Evolutionary conservation across 345 rosid genomes (phyloP).

Genomic region (Acer negundo): DNA sequence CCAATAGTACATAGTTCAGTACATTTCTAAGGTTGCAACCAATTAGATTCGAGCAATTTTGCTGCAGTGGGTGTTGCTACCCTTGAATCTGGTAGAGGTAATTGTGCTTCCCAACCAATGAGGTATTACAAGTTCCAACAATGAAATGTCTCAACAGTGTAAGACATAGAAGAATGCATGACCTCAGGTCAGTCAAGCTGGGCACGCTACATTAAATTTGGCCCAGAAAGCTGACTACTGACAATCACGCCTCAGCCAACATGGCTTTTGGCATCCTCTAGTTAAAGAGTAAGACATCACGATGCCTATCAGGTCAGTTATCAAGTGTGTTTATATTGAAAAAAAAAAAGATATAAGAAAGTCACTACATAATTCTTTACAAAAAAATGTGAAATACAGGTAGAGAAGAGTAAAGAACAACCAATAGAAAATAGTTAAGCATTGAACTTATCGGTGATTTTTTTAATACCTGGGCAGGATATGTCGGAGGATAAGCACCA

Average conservation of each 20-base stretch:
- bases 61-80: background rate
- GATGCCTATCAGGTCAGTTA: background rate
- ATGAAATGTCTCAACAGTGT: no score
- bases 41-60: background rate
- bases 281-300: background rate
- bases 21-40: background rate
- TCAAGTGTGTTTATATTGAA: background rate
- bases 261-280: no score
- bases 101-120: background rate
- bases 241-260: no score
- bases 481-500: conserved; percentile 77
- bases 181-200: no score
- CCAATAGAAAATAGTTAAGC: background rate
- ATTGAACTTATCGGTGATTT: background rate
- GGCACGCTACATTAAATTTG: no score
- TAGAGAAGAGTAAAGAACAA: background rate
- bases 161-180: no score
- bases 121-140: background rate
- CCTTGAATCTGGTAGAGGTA: background rate
- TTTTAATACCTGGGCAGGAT: conserved; percentile 75
- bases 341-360: no score
- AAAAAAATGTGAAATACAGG: background rate
- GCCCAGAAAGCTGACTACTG: no score
- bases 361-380: background rate
- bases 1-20: background rate